A percentile compares a stretch with the other conserved stretches of the same genome.
phyloP scores from a whole-genome alignment of 495 filamentous ascomycete species.

The Cudoniella acicularis region DNA sequence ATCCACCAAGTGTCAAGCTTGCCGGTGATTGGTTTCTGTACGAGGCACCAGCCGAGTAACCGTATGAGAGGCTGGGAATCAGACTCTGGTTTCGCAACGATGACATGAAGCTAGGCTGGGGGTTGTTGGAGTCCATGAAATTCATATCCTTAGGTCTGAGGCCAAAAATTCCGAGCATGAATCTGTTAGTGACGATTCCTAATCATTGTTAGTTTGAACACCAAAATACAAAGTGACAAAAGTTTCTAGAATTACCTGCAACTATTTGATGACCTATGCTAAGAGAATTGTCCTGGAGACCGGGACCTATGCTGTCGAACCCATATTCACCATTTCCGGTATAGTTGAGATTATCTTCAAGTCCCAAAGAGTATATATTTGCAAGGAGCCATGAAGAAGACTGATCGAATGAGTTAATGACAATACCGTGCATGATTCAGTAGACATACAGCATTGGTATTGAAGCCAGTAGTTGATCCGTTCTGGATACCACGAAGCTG shows the following conservation, averaged over 20 bases:
- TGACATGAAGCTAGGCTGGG: conserved; percentile 43
- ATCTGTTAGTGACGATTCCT: background rate
- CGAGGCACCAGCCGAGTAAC: conserved; percentile 51
- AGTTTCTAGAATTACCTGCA: background rate
- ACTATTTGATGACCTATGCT: background rate
- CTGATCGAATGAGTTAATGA: background rate
- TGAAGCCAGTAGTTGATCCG: background rate
- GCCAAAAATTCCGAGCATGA: background rate
- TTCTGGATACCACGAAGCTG: background rate
- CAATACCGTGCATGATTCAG: background rate
- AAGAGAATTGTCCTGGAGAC: background rate
- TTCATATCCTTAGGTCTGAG: conserved; percentile 46
- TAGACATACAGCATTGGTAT: background rate
- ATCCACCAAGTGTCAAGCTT: conserved; percentile 37
- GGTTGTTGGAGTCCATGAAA: conserved; percentile 31
- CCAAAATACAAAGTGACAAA: background rate
- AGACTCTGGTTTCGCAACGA: conserved; percentile 39
- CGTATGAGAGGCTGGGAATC: conserved; percentile 50
- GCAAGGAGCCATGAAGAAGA: background rate
- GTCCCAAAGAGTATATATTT: background rate
- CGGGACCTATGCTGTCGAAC: background rate
- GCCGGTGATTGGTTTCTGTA: conserved; percentile 25
- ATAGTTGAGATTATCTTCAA: background rate
- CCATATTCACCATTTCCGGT: background rate
- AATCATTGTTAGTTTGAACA: background rate